phyloP scores from a whole-genome alignment of 768 basidiomycete species.

The Tricholoma matsutake region DNA sequence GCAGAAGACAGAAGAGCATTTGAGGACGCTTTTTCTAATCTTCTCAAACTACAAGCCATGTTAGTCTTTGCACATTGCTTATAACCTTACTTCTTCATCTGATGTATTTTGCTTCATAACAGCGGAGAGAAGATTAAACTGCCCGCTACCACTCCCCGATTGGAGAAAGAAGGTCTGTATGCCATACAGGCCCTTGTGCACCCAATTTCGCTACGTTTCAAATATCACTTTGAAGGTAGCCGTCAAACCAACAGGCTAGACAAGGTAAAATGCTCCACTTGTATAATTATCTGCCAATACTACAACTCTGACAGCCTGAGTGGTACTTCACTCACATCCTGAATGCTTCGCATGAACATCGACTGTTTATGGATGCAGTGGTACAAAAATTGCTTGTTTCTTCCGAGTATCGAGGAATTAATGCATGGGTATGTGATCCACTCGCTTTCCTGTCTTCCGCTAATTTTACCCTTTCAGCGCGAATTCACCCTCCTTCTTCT shows the following conservation, averaged over 20 bases:
- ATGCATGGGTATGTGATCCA: constrained; percentile 64
- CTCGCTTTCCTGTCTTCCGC: neutral
- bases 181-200: constrained; percentile 81
- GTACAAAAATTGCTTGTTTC: constrained; percentile 67
- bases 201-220: constrained; percentile 84
- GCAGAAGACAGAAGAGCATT: constrained; percentile 59
- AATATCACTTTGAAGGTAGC: constrained; percentile 89
- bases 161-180: constrained; percentile 64
- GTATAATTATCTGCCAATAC: neutral
- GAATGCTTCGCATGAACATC: constrained; percentile 84
- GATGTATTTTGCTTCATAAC: constrained; percentile 5
- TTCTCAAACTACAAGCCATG: constrained; percentile 78
- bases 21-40: constrained; percentile 72
- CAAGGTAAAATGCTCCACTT: constrained; percentile 52
- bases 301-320: constrained; percentile 68
- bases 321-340: constrained; percentile 95
- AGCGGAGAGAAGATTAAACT: constrained; percentile 55
- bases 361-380: constrained; percentile 70
- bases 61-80: constrained; percentile 35
- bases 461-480: constrained; percentile 42
- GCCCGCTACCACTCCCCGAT: constrained; percentile 9
- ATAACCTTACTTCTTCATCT: neutral
- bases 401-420: constrained; percentile 60
- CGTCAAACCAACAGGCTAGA: constrained; percentile 88
- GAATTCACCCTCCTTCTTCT: constrained; percentile 82